Conservation (phyloP, 2,329 filamentous ascomycete species). For the Exophiala viscosa region DNA sequence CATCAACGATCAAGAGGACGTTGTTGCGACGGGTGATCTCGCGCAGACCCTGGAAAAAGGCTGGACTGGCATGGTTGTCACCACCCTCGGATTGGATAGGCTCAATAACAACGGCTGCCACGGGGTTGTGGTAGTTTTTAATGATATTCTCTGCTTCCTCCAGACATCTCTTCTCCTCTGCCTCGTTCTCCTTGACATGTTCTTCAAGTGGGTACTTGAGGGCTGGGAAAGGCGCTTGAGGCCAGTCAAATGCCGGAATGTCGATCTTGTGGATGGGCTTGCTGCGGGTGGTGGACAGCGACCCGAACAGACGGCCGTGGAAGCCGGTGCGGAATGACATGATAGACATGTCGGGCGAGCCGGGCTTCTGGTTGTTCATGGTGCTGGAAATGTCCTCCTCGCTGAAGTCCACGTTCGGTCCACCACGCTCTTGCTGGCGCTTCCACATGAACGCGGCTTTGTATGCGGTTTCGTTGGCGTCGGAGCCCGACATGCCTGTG, state of each 20-base stretch:
- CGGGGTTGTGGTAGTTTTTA: constrained; percentile 71
- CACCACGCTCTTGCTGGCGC: constrained; percentile 75
- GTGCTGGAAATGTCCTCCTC: constrained; percentile 67
- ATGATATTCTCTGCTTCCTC: constrained; percentile 81
- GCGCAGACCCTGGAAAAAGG: constrained; percentile 81
- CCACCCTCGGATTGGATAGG: constrained; percentile 91
- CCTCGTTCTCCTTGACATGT: constrained; percentile 74
- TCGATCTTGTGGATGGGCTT: constrained; percentile 95
- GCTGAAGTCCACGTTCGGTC: constrained; percentile 72
- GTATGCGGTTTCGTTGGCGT: constrained; percentile 92
- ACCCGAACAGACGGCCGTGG: constrained; percentile 86
- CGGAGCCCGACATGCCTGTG: constrained; percentile 82
- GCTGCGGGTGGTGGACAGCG: constrained; percentile 80
- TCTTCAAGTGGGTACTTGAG: constrained; percentile 84
- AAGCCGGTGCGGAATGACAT: constrained; percentile 84
- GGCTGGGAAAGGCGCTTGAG: constrained; percentile 77
- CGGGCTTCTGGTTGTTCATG: constrained; percentile 79
- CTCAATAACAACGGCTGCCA: constrained; percentile 79
- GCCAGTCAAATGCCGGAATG: constrained; percentile 94
- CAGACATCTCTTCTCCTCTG: constrained; percentile 74
- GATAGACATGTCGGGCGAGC: constrained; percentile 75
- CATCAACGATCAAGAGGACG: constrained; percentile 74
- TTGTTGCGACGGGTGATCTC: constrained; percentile 69
- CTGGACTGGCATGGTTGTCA: constrained; percentile 86
- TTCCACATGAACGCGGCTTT: constrained; percentile 95